Percentiles rank a stretch among this genome's conserved stretches.
Evolutionary conservation across 2,329 filamentous ascomycete species (phyloP).

Genomic region (Beauveria asiatica): DNA sequence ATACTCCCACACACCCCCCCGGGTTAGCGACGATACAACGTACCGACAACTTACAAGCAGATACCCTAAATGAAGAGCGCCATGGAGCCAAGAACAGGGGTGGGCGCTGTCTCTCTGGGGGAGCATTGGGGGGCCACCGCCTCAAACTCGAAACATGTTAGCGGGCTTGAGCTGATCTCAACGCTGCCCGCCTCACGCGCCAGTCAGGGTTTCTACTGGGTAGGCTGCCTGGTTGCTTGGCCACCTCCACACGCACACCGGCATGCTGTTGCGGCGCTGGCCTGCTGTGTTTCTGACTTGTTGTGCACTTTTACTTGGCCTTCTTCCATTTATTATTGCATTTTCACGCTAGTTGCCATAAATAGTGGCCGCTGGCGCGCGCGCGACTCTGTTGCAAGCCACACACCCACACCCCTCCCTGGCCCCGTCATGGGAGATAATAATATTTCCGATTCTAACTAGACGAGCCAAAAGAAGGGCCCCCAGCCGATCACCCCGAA

Average conservation of each 20-base stretch:
- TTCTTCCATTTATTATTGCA: not conserved
- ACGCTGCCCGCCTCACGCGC: constrained; percentile 4
- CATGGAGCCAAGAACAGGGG: constrained; percentile 4
- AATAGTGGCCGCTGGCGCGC: not conserved
- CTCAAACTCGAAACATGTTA: constrained; percentile 11
- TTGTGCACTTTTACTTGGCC: not conserved
- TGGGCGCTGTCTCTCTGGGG: not conserved
- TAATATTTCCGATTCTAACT: constrained; percentile 12
- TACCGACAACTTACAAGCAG: not conserved
- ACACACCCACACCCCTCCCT: constrained; percentile 4
- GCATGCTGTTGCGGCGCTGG: not conserved
- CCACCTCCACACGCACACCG: constrained; percentile 5
- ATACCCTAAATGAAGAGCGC: not conserved
- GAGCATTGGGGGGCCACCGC: constrained; percentile 1
- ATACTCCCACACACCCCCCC: not conserved
- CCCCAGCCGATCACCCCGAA: constrained; percentile 13
- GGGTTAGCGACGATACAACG: not conserved
- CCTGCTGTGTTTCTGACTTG: not conserved
- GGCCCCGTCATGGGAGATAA: constrained; percentile 1
- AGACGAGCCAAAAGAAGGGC: constrained; percentile 8
- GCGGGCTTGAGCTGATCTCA: constrained; percentile 9
- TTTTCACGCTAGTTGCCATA: not conserved
- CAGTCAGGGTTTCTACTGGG: not conserved
- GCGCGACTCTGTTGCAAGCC: not conserved
- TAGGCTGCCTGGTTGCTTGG: not conserved